phyloP scores from a whole-genome alignment of 345 rosid genomes.

The Chamaenerion angustifolium region DNA sequence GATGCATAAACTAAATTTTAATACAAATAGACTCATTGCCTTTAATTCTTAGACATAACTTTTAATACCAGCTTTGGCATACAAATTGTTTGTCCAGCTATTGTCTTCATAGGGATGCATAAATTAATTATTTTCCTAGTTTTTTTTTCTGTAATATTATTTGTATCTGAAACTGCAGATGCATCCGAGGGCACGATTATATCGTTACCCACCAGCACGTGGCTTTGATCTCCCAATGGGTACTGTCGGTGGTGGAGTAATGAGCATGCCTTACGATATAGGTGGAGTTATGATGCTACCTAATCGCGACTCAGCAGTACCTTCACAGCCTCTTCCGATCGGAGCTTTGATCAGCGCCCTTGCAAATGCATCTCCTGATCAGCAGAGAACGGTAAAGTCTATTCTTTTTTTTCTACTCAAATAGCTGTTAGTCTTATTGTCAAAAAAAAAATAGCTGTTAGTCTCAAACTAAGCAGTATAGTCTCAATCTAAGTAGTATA shows the following conservation, averaged over 20 bases:
- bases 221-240: constrained; percentile 49
- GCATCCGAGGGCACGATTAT: constrained; percentile 66
- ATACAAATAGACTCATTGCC: too few species aligned
- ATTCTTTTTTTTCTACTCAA: neutral
- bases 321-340: constrained; percentile 59
- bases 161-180: constrained; percentile 21
- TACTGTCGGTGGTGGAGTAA: constrained; percentile 64
- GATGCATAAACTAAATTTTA: too few species aligned
- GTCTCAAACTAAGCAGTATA: too few species aligned
- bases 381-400: constrained; percentile 66
- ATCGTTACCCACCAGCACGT: constrained; percentile 68
- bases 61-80: too few species aligned
- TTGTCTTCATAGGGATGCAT: too few species aligned
- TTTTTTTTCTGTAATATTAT: neutral
- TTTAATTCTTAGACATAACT: too few species aligned
- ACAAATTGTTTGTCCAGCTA: too few species aligned
- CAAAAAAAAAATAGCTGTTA: too few species aligned
- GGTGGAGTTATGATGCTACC: constrained; percentile 45
- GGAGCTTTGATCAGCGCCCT: constrained; percentile 77
- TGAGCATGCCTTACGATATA: constrained; percentile 61
- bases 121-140: too few species aligned
- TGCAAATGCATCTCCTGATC: constrained; percentile 76
- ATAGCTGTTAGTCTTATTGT: constrained; percentile 1
- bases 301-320: constrained; percentile 33
- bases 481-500: too few species aligned